Evolutionary conservation across 2,329 filamentous ascomycete species (phyloP), one percentile per base, ranked within the genome.

Genomic region (Epichloe brachyelytri): DNA sequence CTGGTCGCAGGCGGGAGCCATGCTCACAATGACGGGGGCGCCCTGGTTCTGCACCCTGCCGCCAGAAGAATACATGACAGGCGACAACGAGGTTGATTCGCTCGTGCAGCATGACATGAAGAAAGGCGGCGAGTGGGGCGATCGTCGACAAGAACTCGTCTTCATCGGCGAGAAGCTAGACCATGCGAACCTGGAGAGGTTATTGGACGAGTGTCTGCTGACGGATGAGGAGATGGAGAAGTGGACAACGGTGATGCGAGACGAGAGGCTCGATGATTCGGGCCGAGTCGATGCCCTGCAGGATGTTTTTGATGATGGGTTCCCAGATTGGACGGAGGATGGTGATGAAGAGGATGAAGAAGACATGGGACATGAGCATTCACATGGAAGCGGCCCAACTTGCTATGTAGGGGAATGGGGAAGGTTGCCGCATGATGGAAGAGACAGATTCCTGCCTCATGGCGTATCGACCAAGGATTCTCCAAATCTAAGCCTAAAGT

Each of bases 101-200:
- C 72, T 76, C 0, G 71, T 77, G 12, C 59, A 65, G 41, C 70
- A 75, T 51, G 75, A 78, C 56, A 71, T 78, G 20, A 60, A 67
- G 6, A 73, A 75, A 26, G 75, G 75, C 5, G 78, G 77, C 0
- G 72, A 78, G 53, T 87, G 82, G 81, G 83, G 82, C 0, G 84
- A 88, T 57, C 72, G 83, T 1, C 71, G 83, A 2, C 83, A 88
- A 61, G 84, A 88, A 62, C 62, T 88, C 6, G 84, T 88, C 3
- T 85, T 88, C 54, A 87, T 88, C 52, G 84, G 84, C 0, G 82
- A 86, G 63, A 72, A 73, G 5, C 69, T 88, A 14, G 72, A 85
- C 47, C 59, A 71, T 1, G 59, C 62, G 5, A 71, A 68, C 0
- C 66, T 88, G 15, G 75, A 72, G 22, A 65, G 63, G 4, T 62